Percentiles rank a stretch among this genome's conserved stretches.
These are phyloP conservation scores for Lepidium campestre DNA, from an alignment of 441 rosid genomes.

Conservation along the genomic window DNA sequence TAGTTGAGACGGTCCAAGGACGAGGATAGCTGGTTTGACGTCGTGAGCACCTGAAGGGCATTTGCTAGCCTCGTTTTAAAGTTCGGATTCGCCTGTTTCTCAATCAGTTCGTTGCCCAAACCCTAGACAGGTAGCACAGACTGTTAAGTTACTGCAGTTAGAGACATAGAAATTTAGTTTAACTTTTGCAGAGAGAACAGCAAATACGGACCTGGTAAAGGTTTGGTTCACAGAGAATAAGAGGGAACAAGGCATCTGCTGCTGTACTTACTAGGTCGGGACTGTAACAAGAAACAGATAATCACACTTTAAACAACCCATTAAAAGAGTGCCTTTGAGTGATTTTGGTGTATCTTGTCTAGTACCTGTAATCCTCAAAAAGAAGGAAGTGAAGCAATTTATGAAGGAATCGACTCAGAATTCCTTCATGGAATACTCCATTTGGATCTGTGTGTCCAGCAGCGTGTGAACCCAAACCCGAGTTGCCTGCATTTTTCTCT, in stretches of 20 bases:
- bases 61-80: conserved; percentile 64
- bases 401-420: conserved; percentile 68
- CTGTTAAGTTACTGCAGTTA: not conserved
- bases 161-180: not conserved
- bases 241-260: conserved; percentile 94
- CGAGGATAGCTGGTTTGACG: conserved; percentile 73
- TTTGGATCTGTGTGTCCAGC: conserved; percentile 41
- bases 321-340: not conserved
- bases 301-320: not conserved
- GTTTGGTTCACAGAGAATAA: conserved; percentile 86
- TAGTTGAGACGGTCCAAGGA: conserved; percentile 79
- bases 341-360: not conserved
- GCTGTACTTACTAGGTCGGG: conserved; percentile 84
- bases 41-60: conserved; percentile 74
- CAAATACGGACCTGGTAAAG: conserved; percentile 65
- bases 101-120: conserved; percentile 71
- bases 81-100: conserved; percentile 55
- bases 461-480: conserved; percentile 73
- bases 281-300: conserved; percentile 33
- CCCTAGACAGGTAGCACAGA: conserved; percentile 33
- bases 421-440: conserved; percentile 65
- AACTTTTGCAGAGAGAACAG: not conserved
- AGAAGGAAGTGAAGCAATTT: conserved; percentile 76
- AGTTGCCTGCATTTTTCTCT: conserved; percentile 54
- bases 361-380: conserved; percentile 92